These are phyloP conservation scores for Fomitopsis palustris DNA, from an alignment of 1,284 basidiomycete genomes.

Conservation along the genomic window DNA sequence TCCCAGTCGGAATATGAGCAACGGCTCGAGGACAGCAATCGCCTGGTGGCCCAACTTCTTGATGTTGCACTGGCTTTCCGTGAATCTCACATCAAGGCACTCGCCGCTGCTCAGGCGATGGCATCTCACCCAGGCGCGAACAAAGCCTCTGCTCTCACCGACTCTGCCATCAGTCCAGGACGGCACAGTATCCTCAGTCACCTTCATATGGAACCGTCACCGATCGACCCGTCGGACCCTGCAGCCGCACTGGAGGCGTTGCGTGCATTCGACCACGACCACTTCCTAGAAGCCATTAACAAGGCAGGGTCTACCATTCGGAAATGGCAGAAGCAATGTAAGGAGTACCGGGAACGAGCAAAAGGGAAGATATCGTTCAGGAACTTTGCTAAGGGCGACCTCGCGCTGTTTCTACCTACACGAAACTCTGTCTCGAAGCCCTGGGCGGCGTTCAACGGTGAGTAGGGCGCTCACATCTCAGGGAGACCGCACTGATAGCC, in stretches of 20 bases:
- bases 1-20: constrained; percentile 69
- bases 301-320: constrained; percentile 84
- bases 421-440: constrained; percentile 89
- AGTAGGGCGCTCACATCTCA: constrained; percentile 23
- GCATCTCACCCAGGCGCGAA: constrained; percentile 48
- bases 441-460: constrained; percentile 97
- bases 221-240: constrained; percentile 73
- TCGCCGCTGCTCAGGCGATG: constrained; percentile 59
- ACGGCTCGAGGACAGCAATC: constrained; percentile 52
- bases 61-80: constrained; percentile 74
- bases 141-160: constrained; percentile 25
- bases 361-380: constrained; percentile 93
- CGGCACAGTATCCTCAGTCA: constrained; percentile 50
- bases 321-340: constrained; percentile 96
- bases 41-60: constrained; percentile 68
- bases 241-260: constrained; percentile 63
- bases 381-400: constrained; percentile 89
- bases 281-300: constrained; percentile 77
- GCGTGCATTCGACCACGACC: constrained; percentile 76
- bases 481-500: constrained; percentile 22
- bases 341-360: constrained; percentile 87
- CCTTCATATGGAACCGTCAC: constrained; percentile 55
- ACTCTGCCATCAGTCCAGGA: constrained; percentile 44
- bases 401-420: constrained; percentile 94
- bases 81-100: constrained; percentile 66